Base-by-base conservation (phyloP, 352 stramenopile genomes). In the Globisporangium irregulare region DNA sequence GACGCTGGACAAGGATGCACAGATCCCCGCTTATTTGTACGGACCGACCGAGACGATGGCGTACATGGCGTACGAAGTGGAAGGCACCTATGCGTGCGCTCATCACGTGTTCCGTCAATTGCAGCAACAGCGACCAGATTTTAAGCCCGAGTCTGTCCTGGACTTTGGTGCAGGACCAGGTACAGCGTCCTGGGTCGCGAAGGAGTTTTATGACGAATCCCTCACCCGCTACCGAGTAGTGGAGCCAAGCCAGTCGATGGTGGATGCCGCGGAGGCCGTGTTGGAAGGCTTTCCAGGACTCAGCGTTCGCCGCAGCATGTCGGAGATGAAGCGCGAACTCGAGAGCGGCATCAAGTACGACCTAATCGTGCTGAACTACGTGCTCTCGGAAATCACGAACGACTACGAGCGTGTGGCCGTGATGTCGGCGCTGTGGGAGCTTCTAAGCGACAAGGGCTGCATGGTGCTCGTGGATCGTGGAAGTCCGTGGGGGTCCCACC, bases 181-280 rank as follows among this genome's bases (percentile, higher is more conserved):
- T 2, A 94, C 85, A 6, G 82, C 85, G 0, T 89, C 83, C 2
- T 96, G 88, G 88, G 88, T 81, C 48, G 84, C 85, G 14, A 91
- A 90, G 41, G 72, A 87, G 24, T 86, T 92, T 48, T 96, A 80
- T 36, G 75, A 77, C 25, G 73, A 87, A 5, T 86, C 82, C 48
- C 59, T 94, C 46, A 68, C 75, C 25, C 79, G 81, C 27, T 94
- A 91, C 59, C 84, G 86, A 27, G 71, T 96, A 20, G 75, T 96
- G 53, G 88, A 96, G 66, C 86, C 88, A 41, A 94, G 86, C 59
- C 88, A 96, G 66, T 93, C 86, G 43, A 96, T 96, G 88, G 71
- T 92, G 32, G 86, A 96, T 68, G 88, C 87, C 0, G 83, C 86
- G 0, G 72, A 91, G 57, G 78, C 89, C 46, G 46, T 93, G 64